Conservation (phyloP, 345 rosid genomes). For the Punica granatum region DNA sequence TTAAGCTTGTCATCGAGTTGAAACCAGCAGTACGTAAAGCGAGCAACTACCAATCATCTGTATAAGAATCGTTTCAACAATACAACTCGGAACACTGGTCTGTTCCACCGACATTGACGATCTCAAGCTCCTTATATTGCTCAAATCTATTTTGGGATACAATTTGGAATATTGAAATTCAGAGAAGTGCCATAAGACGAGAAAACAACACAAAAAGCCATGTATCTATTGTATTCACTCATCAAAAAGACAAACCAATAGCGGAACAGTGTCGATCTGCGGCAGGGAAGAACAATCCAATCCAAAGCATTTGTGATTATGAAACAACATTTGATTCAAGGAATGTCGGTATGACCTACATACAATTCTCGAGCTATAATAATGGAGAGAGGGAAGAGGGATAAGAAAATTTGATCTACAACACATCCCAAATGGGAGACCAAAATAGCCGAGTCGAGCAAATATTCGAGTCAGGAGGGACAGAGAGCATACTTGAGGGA, state of each 20-base stretch:
- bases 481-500: not conserved
- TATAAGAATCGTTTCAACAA: too few species aligned
- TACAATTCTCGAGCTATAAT: not conserved
- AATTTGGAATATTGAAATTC: too few species aligned
- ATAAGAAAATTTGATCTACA: not conserved
- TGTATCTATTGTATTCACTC: not conserved
- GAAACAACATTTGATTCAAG: not conserved
- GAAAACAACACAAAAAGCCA: not conserved
- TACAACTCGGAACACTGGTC: not conserved
- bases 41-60: too few species aligned
- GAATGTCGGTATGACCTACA: not conserved
- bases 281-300: not conserved
- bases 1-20: not conserved
- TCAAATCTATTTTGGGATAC: too few species aligned
- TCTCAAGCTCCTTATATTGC: not conserved
- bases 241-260: not conserved
- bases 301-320: not conserved
- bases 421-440: not conserved
- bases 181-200: too few species aligned
- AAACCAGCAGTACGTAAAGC: not conserved
- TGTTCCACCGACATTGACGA: too few species aligned
- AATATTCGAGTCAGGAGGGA: not conserved
- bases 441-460: not conserved
- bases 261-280: not conserved
- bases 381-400: not conserved